These are phyloP conservation scores for Moesziomyces globuligerus DNA, from an alignment of 1,284 basidiomycete genomes.

Conservation along the genomic window DNA sequence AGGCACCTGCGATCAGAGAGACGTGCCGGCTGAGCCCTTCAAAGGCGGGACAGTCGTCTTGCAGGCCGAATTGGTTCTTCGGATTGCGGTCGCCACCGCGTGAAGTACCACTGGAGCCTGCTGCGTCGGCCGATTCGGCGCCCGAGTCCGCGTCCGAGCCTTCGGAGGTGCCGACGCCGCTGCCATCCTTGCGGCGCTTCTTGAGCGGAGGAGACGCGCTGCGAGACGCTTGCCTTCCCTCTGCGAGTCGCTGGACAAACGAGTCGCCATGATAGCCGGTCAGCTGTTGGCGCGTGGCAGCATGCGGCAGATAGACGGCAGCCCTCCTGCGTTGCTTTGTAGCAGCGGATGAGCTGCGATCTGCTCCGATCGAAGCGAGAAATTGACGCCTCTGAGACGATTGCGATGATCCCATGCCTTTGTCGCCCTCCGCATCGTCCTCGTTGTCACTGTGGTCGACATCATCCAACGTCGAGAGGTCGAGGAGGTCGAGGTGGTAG, in stretches of 20 bases:
- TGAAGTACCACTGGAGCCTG: too few relatives aligned
- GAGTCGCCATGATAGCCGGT: conserved; percentile 25
- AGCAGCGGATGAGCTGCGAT: background rate
- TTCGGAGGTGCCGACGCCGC: too few relatives aligned
- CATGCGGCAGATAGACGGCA: conserved; percentile 6
- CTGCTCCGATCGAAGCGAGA: conserved; percentile 1
- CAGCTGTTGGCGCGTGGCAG: conserved; percentile 23
- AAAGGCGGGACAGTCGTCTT: conserved; percentile 86
- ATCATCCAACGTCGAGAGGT: conserved; percentile 15
- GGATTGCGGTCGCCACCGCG: conserved; percentile 8
- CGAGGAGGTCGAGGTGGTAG: conserved; percentile 49
- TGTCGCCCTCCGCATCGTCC: background rate
- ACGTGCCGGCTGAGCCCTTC: conserved; percentile 77
- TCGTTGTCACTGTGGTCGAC: too few relatives aligned
- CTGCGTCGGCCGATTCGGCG: too few relatives aligned
- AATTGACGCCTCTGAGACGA: background rate
- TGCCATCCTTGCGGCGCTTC: background rate
- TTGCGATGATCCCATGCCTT: background rate
- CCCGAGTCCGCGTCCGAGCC: too few relatives aligned
- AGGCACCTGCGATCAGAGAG: conserved; percentile 78
- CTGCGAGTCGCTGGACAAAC: conserved; percentile 28
- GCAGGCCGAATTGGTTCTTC: conserved; percentile 73
- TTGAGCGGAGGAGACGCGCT: background rate
- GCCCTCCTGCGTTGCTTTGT: conserved; percentile 3
- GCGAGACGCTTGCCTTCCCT: background rate